Conservation (phyloP, 768 basidiomycete genomes). For the Leccinum subgranulosum region DNA sequence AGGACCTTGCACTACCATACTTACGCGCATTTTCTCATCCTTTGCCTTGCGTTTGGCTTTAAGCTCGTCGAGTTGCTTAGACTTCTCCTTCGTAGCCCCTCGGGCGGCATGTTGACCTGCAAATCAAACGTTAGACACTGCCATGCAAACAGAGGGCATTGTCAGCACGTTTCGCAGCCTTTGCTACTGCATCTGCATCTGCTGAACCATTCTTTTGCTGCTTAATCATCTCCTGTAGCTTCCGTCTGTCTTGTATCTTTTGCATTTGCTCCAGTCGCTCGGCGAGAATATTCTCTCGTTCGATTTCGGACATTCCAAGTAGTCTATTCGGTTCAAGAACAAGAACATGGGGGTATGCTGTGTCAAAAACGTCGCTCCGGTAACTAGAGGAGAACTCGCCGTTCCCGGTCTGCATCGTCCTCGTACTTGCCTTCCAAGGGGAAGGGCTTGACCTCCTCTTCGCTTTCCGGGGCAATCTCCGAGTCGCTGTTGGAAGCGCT, state of each 20-base stretch:
- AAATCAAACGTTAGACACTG: constrained; percentile 6
- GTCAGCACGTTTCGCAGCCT: constrained; percentile 73
- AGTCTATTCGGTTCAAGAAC: constrained; percentile 47
- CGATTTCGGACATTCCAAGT: constrained; percentile 77
- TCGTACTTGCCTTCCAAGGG: constrained; percentile 90
- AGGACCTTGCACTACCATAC: constrained; percentile 18
- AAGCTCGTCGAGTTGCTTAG: constrained; percentile 75
- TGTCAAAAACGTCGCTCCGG: constrained; percentile 28
- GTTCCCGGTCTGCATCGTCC: constrained; percentile 77
- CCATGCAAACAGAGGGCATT: neutral
- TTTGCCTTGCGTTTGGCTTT: constrained; percentile 86
- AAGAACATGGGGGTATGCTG: constrained; percentile 5
- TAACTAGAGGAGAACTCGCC: constrained; percentile 51
- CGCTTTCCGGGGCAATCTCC: constrained; percentile 59
- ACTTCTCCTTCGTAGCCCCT: constrained; percentile 79
- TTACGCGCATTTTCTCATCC: constrained; percentile 81
- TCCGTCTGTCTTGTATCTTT: constrained; percentile 63
- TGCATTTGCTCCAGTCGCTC: constrained; percentile 80
- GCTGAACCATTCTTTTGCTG: constrained; percentile 51
- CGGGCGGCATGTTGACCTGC: constrained; percentile 71
- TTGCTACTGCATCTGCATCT: constrained; percentile 58
- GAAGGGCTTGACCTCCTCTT: constrained; percentile 67
- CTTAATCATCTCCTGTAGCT: constrained; percentile 71
- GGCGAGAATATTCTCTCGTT: constrained; percentile 84
- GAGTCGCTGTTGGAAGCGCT: constrained; percentile 45